Evolutionary conservation across 2,329 filamentous ascomycete species (phyloP).

Genomic region (Penicillium sp.): DNA sequence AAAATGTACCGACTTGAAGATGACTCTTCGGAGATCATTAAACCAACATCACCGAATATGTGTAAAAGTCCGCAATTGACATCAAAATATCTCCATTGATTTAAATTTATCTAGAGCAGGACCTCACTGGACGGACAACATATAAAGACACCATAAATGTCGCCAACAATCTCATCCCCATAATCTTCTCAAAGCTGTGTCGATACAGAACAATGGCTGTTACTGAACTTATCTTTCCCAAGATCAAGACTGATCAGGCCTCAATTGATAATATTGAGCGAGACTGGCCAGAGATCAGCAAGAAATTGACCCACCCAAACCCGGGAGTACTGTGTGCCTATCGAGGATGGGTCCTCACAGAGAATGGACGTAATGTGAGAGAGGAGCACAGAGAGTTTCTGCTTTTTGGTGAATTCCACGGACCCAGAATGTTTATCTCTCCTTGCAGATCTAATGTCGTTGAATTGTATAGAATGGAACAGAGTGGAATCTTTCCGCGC

Average conservation of each 20-base stretch:
- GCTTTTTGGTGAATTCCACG: slow-evolving; percentile 14
- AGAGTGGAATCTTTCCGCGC: slow-evolving; percentile 12
- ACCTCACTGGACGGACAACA: not conserved
- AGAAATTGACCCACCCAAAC: slow-evolving; percentile 17
- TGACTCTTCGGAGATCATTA: not conserved
- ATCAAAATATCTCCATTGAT: not conserved
- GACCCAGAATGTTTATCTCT: no score
- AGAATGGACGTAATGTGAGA: slow-evolving; percentile 20
- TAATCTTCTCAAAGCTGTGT: not conserved
- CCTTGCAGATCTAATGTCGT: not conserved
- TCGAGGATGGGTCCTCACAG: slow-evolving; percentile 16
- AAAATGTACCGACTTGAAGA: not conserved
- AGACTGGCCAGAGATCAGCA: slow-evolving; percentile 12
- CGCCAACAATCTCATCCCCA: not conserved
- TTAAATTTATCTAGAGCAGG: not conserved
- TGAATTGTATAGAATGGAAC: slow-evolving; percentile 14
- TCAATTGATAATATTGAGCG: slow-evolving; percentile 14
- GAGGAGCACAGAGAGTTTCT: slow-evolving; percentile 13
- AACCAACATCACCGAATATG: no score
- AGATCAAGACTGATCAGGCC: slow-evolving; percentile 14
- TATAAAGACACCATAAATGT: not conserved
- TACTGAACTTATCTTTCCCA: slow-evolving; percentile 19
- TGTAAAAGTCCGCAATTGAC: not conserved
- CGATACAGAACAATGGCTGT: slow-evolving; percentile 17
- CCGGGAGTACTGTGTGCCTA: slow-evolving; percentile 15